Evolutionary conservation across 2,329 filamentous ascomycete species (phyloP).

Genomic region (Aspergillus neotritici): DNA sequence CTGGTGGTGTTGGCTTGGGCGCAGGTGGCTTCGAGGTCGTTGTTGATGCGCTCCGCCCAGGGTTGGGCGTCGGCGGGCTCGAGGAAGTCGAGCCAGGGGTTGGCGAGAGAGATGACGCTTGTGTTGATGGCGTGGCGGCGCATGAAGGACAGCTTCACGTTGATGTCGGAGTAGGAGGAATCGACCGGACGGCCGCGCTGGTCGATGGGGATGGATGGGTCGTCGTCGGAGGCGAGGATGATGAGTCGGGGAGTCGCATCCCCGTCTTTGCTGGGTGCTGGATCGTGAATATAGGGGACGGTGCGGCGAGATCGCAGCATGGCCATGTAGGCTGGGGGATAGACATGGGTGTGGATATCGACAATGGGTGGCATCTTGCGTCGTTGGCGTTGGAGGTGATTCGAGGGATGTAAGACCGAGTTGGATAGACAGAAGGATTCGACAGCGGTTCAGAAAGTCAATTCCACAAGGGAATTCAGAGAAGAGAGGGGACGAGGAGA

Average conservation of each 20-base stretch:
- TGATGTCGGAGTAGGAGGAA: constrained; percentile 72
- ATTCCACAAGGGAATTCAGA: constrained; percentile 7
- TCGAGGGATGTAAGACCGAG: no score
- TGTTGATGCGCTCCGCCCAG: constrained; percentile 65
- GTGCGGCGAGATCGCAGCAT: constrained; percentile 50
- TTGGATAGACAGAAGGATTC: no score
- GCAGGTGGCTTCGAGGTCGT: constrained; percentile 71
- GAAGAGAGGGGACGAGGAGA: constrained; percentile 4
- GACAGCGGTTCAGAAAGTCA: no score
- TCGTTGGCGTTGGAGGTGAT: constrained; percentile 11
- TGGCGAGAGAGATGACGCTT: constrained; percentile 82
- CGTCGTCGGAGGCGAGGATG: constrained; percentile 44
- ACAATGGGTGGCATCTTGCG: constrained; percentile 40
- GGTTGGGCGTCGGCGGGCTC: constrained; percentile 53
- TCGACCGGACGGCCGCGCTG: constrained; percentile 74
- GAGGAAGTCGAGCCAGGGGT: constrained; percentile 90
- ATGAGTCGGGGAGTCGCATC: constrained; percentile 38
- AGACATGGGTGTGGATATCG: constrained; percentile 60
- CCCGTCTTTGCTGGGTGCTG: constrained; percentile 15
- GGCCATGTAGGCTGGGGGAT: constrained; percentile 55
- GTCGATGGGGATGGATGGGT: constrained; percentile 32
- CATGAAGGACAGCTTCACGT: constrained; percentile 83
- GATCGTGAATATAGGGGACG: constrained; percentile 43
- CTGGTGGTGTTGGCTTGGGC: constrained; percentile 33
- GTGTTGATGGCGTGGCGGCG: constrained; percentile 72